phyloP scores from a whole-genome alignment of 2,329 filamentous ascomycete species.

The Cladophialophora exuberans region DNA sequence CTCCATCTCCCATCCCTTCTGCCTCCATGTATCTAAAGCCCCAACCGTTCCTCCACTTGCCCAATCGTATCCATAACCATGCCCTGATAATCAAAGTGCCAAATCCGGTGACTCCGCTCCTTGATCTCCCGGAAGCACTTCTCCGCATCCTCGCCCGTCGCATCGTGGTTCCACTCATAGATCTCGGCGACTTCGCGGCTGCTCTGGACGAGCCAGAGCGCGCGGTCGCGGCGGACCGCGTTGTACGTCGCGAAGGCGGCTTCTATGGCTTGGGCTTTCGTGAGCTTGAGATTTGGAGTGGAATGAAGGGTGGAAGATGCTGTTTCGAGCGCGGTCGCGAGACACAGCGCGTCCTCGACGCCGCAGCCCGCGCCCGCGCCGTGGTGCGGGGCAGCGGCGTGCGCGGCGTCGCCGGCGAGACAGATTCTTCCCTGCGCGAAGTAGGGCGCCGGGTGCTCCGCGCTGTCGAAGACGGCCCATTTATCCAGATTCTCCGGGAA shows the following conservation, averaged over 20 bases:
- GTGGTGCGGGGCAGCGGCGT: conserved; percentile 43
- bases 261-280: conserved; percentile 40
- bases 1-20: too few relatives aligned
- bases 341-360: conserved; percentile 43
- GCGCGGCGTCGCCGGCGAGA: conserved; percentile 46
- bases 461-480: too few relatives aligned
- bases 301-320: too few relatives aligned
- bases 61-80: neutral
- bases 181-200: conserved; percentile 38
- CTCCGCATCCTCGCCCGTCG: neutral
- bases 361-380: conserved; percentile 44
- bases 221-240: conserved; percentile 51
- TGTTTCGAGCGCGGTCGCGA: conserved; percentile 39
- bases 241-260: conserved; percentile 57
- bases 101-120: neutral
- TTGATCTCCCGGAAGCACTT: neutral
- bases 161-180: neutral
- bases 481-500: too few relatives aligned
- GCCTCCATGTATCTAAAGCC: too few relatives aligned
- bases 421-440: too few relatives aligned
- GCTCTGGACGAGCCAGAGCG: conserved; percentile 37
- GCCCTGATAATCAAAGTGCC: neutral
- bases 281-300: conserved; percentile 38
- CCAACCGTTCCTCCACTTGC: conserved; percentile 2
- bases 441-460: too few relatives aligned